Conservation (phyloP, 129 eudicot genomes). For the Pulicaria dysenterica region DNA sequence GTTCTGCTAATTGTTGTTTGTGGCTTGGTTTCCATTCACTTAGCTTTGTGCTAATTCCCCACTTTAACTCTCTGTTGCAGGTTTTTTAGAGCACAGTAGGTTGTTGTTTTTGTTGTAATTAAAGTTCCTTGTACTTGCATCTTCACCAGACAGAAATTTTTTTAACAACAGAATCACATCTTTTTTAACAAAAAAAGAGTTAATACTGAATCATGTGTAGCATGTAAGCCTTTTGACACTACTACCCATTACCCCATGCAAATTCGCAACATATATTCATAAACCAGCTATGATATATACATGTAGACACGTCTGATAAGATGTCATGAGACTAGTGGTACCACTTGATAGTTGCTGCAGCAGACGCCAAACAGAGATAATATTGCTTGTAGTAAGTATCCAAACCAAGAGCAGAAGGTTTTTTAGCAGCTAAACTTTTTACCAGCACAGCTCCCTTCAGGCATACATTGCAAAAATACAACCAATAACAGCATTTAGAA, state of each 20-base stretch:
- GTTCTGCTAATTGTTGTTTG: too few relatives aligned
- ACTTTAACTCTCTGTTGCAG: too few relatives aligned
- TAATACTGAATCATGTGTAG: conserved; percentile 7
- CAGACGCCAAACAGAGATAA: conserved; percentile 97
- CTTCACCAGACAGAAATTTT: too few relatives aligned
- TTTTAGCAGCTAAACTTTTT: conserved; percentile 81
- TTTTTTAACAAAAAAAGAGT: background rate
- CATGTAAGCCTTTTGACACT: conserved; percentile 6
- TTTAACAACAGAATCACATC: background rate
- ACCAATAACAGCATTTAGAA: conserved; percentile 15
- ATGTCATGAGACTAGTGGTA: conserved; percentile 35
- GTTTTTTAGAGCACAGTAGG: too few relatives aligned
- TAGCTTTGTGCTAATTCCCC: too few relatives aligned
- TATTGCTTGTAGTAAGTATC: conserved; percentile 97
- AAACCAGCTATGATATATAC: conserved; percentile 1
- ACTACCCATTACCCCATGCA: background rate
- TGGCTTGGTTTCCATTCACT: too few relatives aligned
- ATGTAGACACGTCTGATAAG: background rate
- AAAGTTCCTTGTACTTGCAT: too few relatives aligned
- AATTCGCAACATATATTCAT: conserved; percentile 12
- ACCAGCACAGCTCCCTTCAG: conserved; percentile 82
- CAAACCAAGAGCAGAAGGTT: conserved; percentile 95
- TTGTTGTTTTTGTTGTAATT: too few relatives aligned
- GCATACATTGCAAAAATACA: conserved; percentile 23
- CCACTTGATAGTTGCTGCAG: conserved; percentile 97